phyloP scores from a whole-genome alignment of 1,139 yeast species.

The Pichia sp. region DNA sequence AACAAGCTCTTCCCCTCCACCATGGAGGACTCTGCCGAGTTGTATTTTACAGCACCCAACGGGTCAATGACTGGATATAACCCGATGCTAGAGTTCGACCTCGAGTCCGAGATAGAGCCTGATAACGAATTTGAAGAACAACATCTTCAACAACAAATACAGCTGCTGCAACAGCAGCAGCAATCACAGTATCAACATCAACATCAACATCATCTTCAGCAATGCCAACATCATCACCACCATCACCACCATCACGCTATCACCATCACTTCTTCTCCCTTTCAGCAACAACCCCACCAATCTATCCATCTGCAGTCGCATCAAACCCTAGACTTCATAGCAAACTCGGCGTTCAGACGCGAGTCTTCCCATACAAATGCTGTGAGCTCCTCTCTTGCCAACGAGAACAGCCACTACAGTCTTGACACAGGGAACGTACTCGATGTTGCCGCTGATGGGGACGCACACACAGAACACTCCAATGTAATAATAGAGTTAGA shows the following conservation, averaged over 20 bases:
- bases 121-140: neutral
- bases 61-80: neutral
- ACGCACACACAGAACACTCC: neutral
- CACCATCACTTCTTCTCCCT: no score
- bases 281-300: no score
- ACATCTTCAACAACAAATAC: neutral
- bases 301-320: no score
- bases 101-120: neutral
- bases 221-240: neutral
- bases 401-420: no score
- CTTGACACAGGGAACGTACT: neutral
- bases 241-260: no score
- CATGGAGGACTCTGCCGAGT: neutral
- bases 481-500: neutral
- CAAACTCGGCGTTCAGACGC: neutral
- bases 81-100: neutral
- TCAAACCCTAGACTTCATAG: neutral
- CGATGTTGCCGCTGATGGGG: neutral
- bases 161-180: neutral
- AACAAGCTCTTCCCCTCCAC: neutral
- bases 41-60: neutral
- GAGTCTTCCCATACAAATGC: neutral
- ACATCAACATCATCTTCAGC: neutral
- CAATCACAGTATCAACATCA: neutral
- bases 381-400: neutral